phyloP scores from a whole-genome alignment of 1,284 basidiomycete genomes.

The Spongiforma sp. region DNA sequence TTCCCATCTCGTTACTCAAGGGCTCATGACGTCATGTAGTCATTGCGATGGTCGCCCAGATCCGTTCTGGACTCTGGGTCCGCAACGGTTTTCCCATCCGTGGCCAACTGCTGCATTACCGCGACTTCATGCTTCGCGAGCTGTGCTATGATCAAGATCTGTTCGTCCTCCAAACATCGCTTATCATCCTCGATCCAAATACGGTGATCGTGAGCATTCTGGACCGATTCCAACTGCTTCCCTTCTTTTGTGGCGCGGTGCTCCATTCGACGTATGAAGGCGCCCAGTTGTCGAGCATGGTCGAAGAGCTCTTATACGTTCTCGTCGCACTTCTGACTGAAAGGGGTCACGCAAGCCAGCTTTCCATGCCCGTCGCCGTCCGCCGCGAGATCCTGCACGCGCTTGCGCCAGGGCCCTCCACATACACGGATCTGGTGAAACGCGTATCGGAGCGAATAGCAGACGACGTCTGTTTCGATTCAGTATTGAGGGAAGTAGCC shows the following conservation, averaged over 20 bases:
- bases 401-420: slow-evolving; percentile 86
- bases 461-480: slow-evolving; percentile 87
- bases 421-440: slow-evolving; percentile 93
- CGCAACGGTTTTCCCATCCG: slow-evolving; percentile 97
- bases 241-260: slow-evolving; percentile 76
- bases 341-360: slow-evolving; percentile 74
- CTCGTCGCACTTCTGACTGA: slow-evolving; percentile 90
- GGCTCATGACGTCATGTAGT: slow-evolving; percentile 51
- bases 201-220: slow-evolving; percentile 86
- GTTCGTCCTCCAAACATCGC: slow-evolving; percentile 87
- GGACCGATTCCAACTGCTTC: slow-evolving; percentile 85
- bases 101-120: slow-evolving; percentile 96
- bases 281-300: slow-evolving; percentile 80
- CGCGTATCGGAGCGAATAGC: slow-evolving; percentile 90
- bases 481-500: slow-evolving; percentile 80
- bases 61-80: slow-evolving; percentile 96
- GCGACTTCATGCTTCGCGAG: slow-evolving; percentile 95
- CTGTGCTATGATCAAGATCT: slow-evolving; percentile 98
- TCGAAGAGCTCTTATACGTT: slow-evolving; percentile 92
- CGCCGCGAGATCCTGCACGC: slow-evolving; percentile 91
- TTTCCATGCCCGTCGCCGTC: slow-evolving; percentile 72
- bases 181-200: slow-evolving; percentile 82
- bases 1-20: not conserved
- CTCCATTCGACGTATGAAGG: slow-evolving; percentile 70
- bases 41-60: slow-evolving; percentile 90